Evolutionary conservation across 1,284 basidiomycete species (phyloP), one percentile per base, ranked within the genome.

Genomic region (Stygiomarasmius scandens): DNA sequence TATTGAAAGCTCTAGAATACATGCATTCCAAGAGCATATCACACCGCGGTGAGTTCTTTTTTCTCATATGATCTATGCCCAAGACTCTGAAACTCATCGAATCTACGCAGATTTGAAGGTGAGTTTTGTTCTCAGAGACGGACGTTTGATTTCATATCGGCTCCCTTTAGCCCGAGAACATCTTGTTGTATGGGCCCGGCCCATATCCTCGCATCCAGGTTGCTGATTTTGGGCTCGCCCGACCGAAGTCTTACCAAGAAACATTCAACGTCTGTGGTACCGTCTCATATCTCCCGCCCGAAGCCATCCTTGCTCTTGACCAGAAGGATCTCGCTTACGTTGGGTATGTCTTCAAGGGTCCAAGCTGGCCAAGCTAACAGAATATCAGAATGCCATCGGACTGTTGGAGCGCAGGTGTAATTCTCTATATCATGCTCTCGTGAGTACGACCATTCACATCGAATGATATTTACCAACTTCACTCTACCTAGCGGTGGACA

Each of bases 141-240:
- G 5, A 23, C 25, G 25, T 43, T 12, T 44, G 38, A 6, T 45
- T 50, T n/a, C 38, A 45, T 52, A 27, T 29, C 32, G 10, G 44
- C 24, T 43, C 23, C 29, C 34, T 59, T 34, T 56, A 92, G 89
- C 92, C 92, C 34, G 93, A 95, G 72, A 95, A 95, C 64, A 87
- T 95, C 54, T 77, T 96, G 9, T 78, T 96, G 2, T 77, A 85
- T 62, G 78, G 81, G 2, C 87, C 90, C 8, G 89, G 89, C 2
- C 82, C 89, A 1, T 95, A 91, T 68, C 93, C 93, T 48, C 86
- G 87, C 43, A 84, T 94, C 44, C 79, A 92, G 56, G 87, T 95
- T 41, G 92, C 89, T 16, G 93, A 95, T 71, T 94, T 95, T 67
- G 93, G 93, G 5, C 83, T 93, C 20, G 91, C 92, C 10, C 83